Conservation (phyloP, 148 eudicot genomes). For the Euryodendron excelsum region DNA sequence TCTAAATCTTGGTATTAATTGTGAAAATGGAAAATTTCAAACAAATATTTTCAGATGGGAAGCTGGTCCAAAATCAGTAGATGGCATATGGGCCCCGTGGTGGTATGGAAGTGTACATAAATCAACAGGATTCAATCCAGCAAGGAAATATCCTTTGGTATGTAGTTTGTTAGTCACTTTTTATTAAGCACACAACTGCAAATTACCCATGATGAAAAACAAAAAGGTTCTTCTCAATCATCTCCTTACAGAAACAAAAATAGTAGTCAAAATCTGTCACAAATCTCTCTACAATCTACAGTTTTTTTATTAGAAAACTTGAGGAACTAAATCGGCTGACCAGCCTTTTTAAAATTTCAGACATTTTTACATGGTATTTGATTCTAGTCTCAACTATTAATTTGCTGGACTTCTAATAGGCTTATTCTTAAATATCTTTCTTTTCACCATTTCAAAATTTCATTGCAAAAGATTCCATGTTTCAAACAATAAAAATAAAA, state of each 20-base stretch:
- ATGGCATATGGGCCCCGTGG: slow-evolving; percentile 98
- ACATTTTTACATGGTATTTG: neutral
- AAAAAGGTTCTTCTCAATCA: neutral
- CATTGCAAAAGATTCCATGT: neutral
- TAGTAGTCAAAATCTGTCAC: neutral
- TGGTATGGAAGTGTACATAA: slow-evolving; percentile 84
- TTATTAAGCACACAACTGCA: neutral
- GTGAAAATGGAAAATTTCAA: neutral
- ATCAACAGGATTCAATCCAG: slow-evolving; percentile 62
- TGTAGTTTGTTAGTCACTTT: slow-evolving; percentile 21
- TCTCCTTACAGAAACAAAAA: neutral
- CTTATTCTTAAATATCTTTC: neutral
- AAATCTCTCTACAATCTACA: neutral
- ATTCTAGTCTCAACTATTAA: neutral
- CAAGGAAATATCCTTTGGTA: slow-evolving; percentile 65
- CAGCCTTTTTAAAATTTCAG: neutral
- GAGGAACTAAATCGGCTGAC: neutral
- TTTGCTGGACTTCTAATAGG: neutral
- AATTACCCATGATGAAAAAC: neutral
- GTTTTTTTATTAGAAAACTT: neutral
- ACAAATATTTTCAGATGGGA: slow-evolving; percentile 64
- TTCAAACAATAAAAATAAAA: neutral
- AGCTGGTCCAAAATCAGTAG: slow-evolving; percentile 79
- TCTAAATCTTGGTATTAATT: neutral
- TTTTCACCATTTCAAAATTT: neutral